A percentile compares a stretch with the other conserved stretches of the same genome.
Evolutionary conservation across 1,284 basidiomycete species (phyloP).

Genomic region (Cryptococcus amylolentus): DNA sequence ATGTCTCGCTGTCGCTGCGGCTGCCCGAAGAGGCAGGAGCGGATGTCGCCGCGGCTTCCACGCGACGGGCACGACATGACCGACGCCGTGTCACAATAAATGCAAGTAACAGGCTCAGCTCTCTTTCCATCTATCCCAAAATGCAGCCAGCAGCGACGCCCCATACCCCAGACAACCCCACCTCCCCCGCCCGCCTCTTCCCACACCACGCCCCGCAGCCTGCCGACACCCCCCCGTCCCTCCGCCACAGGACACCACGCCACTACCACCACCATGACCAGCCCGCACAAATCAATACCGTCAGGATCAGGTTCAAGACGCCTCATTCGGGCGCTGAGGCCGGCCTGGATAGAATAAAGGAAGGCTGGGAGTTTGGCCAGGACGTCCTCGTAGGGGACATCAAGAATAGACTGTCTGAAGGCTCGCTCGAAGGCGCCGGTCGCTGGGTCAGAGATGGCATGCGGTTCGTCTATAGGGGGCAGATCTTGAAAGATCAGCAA

Average conservation of each 20-base stretch:
- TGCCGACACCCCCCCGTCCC: not conserved
- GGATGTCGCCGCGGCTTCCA: no score
- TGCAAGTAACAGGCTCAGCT: no score
- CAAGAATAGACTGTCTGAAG: slow-evolving; percentile 33
- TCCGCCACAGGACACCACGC: not conserved
- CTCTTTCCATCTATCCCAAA: no score
- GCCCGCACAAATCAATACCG: not conserved
- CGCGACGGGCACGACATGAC: no score
- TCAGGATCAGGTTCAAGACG: slow-evolving; percentile 30
- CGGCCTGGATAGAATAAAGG: slow-evolving; percentile 21
- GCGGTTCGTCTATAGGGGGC: slow-evolving; percentile 42
- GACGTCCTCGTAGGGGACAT: slow-evolving; percentile 21
- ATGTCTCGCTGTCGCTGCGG: not conserved
- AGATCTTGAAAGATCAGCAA: slow-evolving; percentile 42
- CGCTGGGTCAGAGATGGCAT: slow-evolving; percentile 37
- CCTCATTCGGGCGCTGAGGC: slow-evolving; percentile 29
- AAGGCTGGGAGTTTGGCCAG: slow-evolving; percentile 16
- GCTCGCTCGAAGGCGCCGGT: slow-evolving; percentile 27
- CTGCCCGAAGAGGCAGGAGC: no score
- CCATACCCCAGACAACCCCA: no score
- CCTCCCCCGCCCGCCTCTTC: no score
- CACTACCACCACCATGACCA: not conserved
- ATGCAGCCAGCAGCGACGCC: no score
- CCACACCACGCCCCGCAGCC: no score
- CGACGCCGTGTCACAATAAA: no score